Evolutionary conservation across 176 grass and related monocot species (phyloP).

Genomic region (Eremochloa ophiuroides): DNA sequence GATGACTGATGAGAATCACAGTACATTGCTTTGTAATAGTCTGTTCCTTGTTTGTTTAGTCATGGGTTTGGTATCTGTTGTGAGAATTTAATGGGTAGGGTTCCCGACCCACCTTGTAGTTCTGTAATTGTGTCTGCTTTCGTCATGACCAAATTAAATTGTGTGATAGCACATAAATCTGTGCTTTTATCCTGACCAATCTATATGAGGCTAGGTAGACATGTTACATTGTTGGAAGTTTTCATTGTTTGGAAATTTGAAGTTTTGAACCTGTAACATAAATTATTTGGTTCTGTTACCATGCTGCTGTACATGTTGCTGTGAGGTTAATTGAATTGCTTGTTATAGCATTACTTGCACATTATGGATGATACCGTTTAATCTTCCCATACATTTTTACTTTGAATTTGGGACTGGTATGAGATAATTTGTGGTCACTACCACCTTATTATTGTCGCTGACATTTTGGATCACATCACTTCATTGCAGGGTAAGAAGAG

Average conservation of each 20-base stretch:
- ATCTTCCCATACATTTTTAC: background rate
- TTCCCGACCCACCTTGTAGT: no score
- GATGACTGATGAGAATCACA: background rate
- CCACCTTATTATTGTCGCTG: conserved; percentile 4
- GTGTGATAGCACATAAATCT: background rate
- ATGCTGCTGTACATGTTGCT: background rate
- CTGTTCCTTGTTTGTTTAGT: background rate
- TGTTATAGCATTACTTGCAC: background rate
- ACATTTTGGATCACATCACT: conserved; percentile 14
- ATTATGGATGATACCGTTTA: background rate
- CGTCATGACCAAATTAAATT: background rate
- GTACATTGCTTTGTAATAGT: background rate
- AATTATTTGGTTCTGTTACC: background rate
- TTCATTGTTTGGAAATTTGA: background rate
- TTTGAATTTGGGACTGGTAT: conserved; percentile 5
- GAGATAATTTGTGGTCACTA: conserved; percentile 37
- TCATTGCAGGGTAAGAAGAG: conserved; percentile 69
- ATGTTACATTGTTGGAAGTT: background rate
- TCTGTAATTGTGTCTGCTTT: background rate
- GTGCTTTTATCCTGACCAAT: no score
- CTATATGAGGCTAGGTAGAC: no score
- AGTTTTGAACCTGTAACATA: background rate
- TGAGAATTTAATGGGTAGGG: background rate
- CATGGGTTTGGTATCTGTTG: background rate
- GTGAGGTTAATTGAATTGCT: background rate